Percentiles rank a stretch among this genome's conserved stretches.
These are phyloP conservation scores for Whalleya microplaca DNA, from an alignment of 2,329 filamentous ascomycete genomes.

Conservation along the genomic window DNA sequence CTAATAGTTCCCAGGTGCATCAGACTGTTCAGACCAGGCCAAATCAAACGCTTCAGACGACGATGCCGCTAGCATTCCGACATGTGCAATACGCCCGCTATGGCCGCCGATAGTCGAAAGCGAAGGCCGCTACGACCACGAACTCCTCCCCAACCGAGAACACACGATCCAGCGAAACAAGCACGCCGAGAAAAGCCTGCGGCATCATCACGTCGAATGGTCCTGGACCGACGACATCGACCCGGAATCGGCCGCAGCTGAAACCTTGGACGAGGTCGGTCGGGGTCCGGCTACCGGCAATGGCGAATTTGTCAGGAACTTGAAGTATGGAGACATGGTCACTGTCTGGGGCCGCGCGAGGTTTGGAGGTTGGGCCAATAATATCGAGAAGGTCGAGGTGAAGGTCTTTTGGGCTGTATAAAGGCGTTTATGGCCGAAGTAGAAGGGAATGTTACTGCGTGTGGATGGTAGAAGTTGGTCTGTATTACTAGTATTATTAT, in stretches of 20 bases:
- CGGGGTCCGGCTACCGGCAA: slow-evolving; percentile 54
- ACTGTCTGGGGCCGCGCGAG: slow-evolving; percentile 65
- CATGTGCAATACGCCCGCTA: slow-evolving; percentile 36
- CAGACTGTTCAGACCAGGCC: slow-evolving; percentile 20
- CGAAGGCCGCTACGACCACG: slow-evolving; percentile 40
- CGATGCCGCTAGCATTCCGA: slow-evolving; percentile 17
- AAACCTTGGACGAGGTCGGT: slow-evolving; percentile 46
- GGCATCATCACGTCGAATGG: slow-evolving; percentile 57
- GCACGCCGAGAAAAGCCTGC: slow-evolving; percentile 38
- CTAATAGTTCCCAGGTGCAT: slow-evolving; percentile 19
- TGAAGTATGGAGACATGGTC: slow-evolving; percentile 63
- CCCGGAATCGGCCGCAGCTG: slow-evolving; percentile 45
- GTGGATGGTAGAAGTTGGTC: not conserved
- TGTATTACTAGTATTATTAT: not conserved
- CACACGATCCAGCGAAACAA: slow-evolving; percentile 55
- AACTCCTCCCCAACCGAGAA: slow-evolving; percentile 39
- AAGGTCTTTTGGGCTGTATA: slow-evolving; percentile 62
- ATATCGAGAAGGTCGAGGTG: slow-evolving; percentile 52
- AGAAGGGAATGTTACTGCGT: not conserved
- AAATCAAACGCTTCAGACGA: slow-evolving; percentile 6
- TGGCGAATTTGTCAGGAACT: slow-evolving; percentile 58
- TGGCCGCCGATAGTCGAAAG: slow-evolving; percentile 29
- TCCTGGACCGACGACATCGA: slow-evolving; percentile 52
- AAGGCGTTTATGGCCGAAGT: slow-evolving; percentile 6
- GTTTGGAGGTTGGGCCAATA: slow-evolving; percentile 58